These are phyloP conservation scores for Trichoderma guizhouense DNA, from an alignment of 2,329 filamentous ascomycete genomes.

Conservation along the genomic window DNA sequence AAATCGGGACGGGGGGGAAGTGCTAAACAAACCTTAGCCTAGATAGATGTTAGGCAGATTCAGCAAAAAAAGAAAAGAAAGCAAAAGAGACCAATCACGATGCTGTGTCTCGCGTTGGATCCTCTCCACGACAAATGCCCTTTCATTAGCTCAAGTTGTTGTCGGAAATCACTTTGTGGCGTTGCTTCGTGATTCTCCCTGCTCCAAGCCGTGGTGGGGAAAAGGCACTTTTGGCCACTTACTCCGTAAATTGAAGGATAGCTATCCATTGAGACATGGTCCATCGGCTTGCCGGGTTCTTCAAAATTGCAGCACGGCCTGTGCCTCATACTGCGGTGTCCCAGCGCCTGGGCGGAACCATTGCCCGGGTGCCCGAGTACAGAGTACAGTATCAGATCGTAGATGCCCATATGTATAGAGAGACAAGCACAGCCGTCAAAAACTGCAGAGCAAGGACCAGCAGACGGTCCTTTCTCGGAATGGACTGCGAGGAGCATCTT, in stretches of 20 bases:
- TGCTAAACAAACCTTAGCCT: background rate
- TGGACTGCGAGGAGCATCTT: background rate
- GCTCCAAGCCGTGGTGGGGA: background rate
- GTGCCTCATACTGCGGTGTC: background rate
- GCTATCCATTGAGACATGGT: background rate
- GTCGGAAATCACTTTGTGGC: slow-evolving; percentile 6
- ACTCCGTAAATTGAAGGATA: background rate
- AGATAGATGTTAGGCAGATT: background rate
- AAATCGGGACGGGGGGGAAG: background rate
- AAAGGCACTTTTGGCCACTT: background rate
- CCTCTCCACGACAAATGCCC: background rate
- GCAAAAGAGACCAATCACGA: background rate
- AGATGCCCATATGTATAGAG: background rate
- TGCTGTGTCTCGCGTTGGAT: background rate
- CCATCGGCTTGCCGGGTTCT: background rate
- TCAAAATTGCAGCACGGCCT: background rate
- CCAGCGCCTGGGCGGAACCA: background rate
- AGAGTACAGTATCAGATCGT: background rate
- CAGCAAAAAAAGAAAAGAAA: background rate
- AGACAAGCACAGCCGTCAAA: background rate
- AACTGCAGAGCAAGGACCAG: background rate
- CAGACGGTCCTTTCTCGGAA: background rate
- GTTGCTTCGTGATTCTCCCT: background rate
- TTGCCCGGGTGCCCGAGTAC: background rate
- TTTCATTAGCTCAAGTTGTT: background rate